Base-by-base conservation (phyloP, 257 asterid genomes). In the Galeopsis tetrahit region DNA sequence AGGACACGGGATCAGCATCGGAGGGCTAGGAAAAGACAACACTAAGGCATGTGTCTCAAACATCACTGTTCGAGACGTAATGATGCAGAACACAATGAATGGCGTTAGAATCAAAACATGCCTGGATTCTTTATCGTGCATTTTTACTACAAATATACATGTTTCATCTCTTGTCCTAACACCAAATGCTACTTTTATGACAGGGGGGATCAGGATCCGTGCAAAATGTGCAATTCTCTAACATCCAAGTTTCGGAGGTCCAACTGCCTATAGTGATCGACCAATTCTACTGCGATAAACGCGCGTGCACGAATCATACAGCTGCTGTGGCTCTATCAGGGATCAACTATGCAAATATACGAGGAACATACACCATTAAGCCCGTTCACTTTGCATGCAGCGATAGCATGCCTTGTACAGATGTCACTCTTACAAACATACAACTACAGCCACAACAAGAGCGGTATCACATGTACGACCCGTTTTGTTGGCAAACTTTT, bases 1-100 rank as follows among this genome's bases (percentile, higher is more conserved):
- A 1, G 99, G 99, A 17, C 97, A 94, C 56, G 99, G 99, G 34
- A 94, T 94, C 75, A 94, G 99, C 79, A 94, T 94, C 14, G 99
- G 99, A 61, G 87, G 97, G 21, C 87, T 94, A n/a, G 99, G 99
- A 28, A 94, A 81, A 61, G 96, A 85, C 13, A 86, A 86, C 83
- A 88, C 93, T 4, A 91, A 85, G 77, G 99, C 97, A 4, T 91
- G 99, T 39, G 99, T 91, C 2, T 94, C 99, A 4, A 94, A 94
- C 34, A 84, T 91, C 77, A 92, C 98, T 0, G 88, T 90, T 40
- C 84, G 96, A 36, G 90, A 92, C 75, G 63, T 87, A 28, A 38
- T 59, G 7, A 84, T 92, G 96, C 86, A 81, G 9, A 87, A 86
- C 84, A 90, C 98, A 1, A 85, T 90, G 95, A 90, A 82, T 36